Evolutionary conservation across 2,329 filamentous ascomycete genomes (phyloP).

Genomic region (Ophiocordyceps camponoti-floridani): DNA sequence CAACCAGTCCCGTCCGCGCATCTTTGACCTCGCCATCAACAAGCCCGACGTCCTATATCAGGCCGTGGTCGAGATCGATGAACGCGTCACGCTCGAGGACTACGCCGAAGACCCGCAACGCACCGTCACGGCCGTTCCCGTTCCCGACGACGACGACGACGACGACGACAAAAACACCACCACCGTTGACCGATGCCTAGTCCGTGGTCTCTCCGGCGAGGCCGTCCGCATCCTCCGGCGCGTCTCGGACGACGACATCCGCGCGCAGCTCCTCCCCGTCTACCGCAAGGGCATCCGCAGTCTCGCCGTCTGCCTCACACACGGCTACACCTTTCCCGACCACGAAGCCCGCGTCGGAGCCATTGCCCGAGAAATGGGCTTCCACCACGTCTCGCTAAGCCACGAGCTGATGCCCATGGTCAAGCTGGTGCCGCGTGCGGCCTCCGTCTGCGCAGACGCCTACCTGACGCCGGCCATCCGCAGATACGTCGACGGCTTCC

Average conservation of each 20-base stretch:
- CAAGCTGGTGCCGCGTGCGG: constrained; percentile 24
- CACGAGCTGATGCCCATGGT: constrained; percentile 22
- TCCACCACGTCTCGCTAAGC: constrained; percentile 16
- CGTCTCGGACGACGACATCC: constrained; percentile 35
- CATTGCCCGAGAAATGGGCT: constrained; percentile 22
- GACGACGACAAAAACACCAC: no score
- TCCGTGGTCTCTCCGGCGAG: constrained; percentile 50
- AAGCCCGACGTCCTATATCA: constrained; percentile 54
- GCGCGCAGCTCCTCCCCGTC: constrained; percentile 37
- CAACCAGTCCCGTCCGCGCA: constrained; percentile 54
- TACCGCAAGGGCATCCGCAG: constrained; percentile 38
- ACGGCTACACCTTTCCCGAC: constrained; percentile 45
- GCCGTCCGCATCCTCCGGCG: constrained; percentile 46
- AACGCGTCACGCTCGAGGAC: constrained; percentile 56
- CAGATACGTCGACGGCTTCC: constrained; percentile 16
- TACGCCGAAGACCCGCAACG: constrained; percentile 50
- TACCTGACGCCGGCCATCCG: constrained; percentile 22
- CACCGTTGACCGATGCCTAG: constrained; percentile 20
- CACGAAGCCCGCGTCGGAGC: constrained; percentile 26
- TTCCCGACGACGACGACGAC: constrained; percentile 17
- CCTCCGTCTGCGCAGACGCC: constrained; percentile 23
- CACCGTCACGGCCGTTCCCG: constrained; percentile 19
- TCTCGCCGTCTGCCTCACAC: constrained; percentile 47
- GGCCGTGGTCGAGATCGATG: constrained; percentile 54
- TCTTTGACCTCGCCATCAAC: constrained; percentile 54